Conservation (phyloP, 441 rosid species). For the Adansonia gregorii region DNA sequence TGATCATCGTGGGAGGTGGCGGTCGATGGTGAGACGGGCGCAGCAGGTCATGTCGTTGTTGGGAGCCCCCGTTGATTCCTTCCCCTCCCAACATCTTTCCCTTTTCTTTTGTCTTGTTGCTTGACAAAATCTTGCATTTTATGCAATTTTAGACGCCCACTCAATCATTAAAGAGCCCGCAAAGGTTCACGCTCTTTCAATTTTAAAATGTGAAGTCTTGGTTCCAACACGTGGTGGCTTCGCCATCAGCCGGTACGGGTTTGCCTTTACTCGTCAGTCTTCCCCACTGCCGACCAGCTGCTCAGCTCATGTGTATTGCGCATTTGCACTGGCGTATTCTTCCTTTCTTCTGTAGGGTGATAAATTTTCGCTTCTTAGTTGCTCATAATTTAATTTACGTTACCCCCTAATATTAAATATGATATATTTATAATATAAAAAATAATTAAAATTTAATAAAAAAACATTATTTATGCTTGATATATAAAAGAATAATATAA, state of each 20-base stretch:
- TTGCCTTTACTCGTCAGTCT: background rate
- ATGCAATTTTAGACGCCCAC: background rate
- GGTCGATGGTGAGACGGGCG: slow-evolving; percentile 30
- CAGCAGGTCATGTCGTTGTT: slow-evolving; percentile 35
- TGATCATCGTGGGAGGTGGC: background rate
- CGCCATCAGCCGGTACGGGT: background rate
- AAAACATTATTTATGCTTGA: too few species aligned
- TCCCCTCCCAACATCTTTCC: background rate
- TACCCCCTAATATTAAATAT: too few species aligned
- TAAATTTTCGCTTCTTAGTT: too few species aligned
- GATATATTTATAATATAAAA: too few species aligned
- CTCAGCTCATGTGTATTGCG: slow-evolving; percentile 20
- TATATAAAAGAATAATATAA: too few species aligned
- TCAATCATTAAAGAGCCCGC: slow-evolving; percentile 33
- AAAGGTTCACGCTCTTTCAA: background rate
- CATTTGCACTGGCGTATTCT: background rate
- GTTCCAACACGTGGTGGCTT: background rate
- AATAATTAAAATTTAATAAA: too few species aligned
- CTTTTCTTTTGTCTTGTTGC: background rate
- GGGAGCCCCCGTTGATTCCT: background rate
- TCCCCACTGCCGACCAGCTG: slow-evolving; percentile 18
- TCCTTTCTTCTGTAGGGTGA: background rate
- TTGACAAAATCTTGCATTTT: background rate
- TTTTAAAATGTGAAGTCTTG: slow-evolving; percentile 1
- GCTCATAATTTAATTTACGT: too few species aligned